Base-by-base conservation (phyloP, 192 early-diverging fungal species). In the Mortierella antarctica region DNA sequence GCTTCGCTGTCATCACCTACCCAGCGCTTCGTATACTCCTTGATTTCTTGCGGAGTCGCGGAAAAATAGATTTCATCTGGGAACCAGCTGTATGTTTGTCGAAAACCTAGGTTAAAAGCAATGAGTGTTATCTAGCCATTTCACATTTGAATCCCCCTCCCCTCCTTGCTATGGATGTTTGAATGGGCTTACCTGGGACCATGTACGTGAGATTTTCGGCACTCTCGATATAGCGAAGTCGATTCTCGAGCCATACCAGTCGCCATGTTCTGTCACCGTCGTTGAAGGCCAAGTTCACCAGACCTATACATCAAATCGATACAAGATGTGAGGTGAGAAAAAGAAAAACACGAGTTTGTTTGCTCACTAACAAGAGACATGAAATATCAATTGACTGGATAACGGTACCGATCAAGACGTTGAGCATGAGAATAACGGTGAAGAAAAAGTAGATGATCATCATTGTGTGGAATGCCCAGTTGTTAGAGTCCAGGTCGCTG, bases 361-460 rank as follows among this genome's bases (percentile, higher is more conserved):
- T 4, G 15, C 42, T n/a, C 57, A 6, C 15, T 31, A 7, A 40
- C 14, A 15, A 8, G n/a, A n/a, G n/a, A n/a, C n/a, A 20, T 1
- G 57, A 31, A 42, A 39, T 41, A 4, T 40, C 8, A 20, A 20
- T 5, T 6, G 52, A 6, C 1, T 59, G 39, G 5, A 42, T 41
- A 10, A 42, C 57, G 50, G 55, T 74, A 74, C 73, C 65, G 39
- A 74, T 74, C 45, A 74, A 60, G 7, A 74, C 65, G 18, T 74
- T 74, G 3, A 74, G 65, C 65, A 74, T 48, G 15, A 74, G 60
- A 18, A 74, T 67, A 31, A 52, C 58, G 17, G 73, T 67, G 49
- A 74, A 74, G 58, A 68, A 67, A 44, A 74, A 67, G 53, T 74
- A 74, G 18, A 54, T 39, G 5, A 74, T 62, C 73, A 74, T 68